A percentile compares a stretch with the other conserved stretches of the same genome.
These are phyloP conservation scores for Phyllosticta citrichinensis DNA, from an alignment of 2,329 filamentous ascomycete species.

Conservation along the genomic window DNA sequence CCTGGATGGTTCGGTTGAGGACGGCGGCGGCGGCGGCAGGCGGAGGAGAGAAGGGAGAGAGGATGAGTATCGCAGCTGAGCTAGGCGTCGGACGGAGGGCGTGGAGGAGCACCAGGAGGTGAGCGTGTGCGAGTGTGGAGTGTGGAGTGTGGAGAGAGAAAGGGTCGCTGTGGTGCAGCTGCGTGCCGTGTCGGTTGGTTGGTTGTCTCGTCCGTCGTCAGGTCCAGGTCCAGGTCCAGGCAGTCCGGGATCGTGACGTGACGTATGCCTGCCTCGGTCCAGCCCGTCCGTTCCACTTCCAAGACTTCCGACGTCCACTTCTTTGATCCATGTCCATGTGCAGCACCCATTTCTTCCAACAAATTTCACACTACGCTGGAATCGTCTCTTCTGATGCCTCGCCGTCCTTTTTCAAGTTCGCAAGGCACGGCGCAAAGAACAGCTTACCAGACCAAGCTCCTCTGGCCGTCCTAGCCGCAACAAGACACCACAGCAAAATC, in stretches of 20 bases:
- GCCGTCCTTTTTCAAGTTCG: constrained; percentile 7
- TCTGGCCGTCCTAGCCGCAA: constrained; percentile 35
- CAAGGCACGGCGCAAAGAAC: constrained; percentile 42
- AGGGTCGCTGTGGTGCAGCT: not conserved
- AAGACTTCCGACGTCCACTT: not conserved
- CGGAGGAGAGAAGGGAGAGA: not conserved
- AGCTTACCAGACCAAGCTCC: constrained; percentile 36
- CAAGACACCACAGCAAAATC: constrained; percentile 41
- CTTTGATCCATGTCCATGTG: not conserved
- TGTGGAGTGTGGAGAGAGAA: not conserved
- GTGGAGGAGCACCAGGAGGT: not conserved
- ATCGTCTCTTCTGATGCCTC: constrained; percentile 2
- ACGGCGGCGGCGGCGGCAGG: not conserved
- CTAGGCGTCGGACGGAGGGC: too few species aligned
- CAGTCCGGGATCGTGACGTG: not conserved
- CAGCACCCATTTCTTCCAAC: not conserved
- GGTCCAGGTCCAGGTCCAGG: not conserved
- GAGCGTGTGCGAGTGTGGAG: not conserved
- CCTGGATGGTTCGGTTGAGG: not conserved
- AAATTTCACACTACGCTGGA: not conserved
- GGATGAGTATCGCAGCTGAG: not conserved
- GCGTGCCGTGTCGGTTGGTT: not conserved
- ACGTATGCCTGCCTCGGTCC: not conserved
- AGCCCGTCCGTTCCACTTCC: not conserved
- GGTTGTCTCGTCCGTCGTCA: not conserved